phyloP scores from a whole-genome alignment of 148 eudicot genomes.

The Vaccinium myrtillus region DNA sequence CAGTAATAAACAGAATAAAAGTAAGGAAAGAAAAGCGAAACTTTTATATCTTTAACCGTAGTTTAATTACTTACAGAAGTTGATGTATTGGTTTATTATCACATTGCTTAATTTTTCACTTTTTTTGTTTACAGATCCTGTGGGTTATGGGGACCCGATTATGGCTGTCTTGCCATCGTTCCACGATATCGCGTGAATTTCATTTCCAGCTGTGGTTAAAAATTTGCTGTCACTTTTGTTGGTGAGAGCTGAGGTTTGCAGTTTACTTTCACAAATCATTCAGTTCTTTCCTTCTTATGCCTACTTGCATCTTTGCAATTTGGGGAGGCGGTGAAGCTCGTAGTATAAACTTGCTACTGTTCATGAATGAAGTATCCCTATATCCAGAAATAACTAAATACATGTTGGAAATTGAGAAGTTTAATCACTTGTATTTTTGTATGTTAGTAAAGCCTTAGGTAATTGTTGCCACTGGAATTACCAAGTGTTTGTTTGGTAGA shows the following conservation, averaged over 20 bases:
- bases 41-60: not conserved
- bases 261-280: slow-evolving; percentile 8
- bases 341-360: slow-evolving; percentile 11
- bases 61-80: not conserved
- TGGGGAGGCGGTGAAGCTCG: not conserved
- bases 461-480: not conserved
- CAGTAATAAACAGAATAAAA: too few relatives aligned
- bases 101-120: not conserved
- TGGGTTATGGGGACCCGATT: slow-evolving; percentile 85
- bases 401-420: not conserved
- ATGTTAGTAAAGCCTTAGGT: not conserved
- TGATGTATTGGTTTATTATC: not conserved
- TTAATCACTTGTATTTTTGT: slow-evolving; percentile 3
- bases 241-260: not conserved
- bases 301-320: not conserved
- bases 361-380: not conserved
- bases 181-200: slow-evolving; percentile 41
- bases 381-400: not conserved
- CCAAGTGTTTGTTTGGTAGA: not conserved
- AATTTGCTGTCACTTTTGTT: not conserved
- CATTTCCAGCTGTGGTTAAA: not conserved
- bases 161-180: slow-evolving; percentile 84
- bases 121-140: slow-evolving; percentile 53
- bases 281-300: slow-evolving; percentile 16
- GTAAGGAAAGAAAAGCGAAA: not conserved